Base-by-base conservation (phyloP, 352 stramenopile species). In the Phytophthora palmivora region DNA sequence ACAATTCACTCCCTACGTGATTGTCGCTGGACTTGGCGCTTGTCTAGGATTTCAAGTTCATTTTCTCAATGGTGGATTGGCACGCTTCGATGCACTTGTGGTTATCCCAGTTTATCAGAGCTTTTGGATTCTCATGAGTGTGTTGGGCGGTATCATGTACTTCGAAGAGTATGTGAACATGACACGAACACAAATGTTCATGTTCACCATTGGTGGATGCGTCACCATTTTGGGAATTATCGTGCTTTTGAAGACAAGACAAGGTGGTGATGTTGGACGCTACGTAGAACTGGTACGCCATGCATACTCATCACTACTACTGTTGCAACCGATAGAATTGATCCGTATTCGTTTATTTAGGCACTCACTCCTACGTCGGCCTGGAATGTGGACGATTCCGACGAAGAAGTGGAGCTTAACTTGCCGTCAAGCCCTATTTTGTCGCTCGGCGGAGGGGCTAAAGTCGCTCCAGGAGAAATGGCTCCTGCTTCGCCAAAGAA, bases 71-170 rank as follows among this genome's bases (percentile, higher is more conserved):
- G 81, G 84, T 42, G 91, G 89, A 14, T 76, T 97, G 22, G 83
- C 83, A 26, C 87, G 88, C 44, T 97, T 97, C 55, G 89, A 97
- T 55, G 85, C 89, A 16, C 84, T 97, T 8, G 72, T 95, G 19
- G 84, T 97, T 7, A 86, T 97, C 32, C 91, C 91, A 18, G 85
- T 97, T 36, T 97, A 97, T 60, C 89, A 97, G 58, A 94, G 79
- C 63, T 97, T 97, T 51, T 97, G 88, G 79, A 97, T 96, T 54
- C 69, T 96, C 34, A 96, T 74, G 69, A 95, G 88, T 50, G 87
- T 97, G 37, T 71, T 96, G n/a, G 91, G 91, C 16, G 91, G 90
- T 12, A 91, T 97, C 68, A 92, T 97, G 74, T 97, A 97, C 72
- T 97, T 97, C 67, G 84, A 96, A 67, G 91, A 97, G 70, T 94